Base-by-base conservation (phyloP, 2,329 filamentous ascomycete species). In the Calonectria henricotiae region DNA sequence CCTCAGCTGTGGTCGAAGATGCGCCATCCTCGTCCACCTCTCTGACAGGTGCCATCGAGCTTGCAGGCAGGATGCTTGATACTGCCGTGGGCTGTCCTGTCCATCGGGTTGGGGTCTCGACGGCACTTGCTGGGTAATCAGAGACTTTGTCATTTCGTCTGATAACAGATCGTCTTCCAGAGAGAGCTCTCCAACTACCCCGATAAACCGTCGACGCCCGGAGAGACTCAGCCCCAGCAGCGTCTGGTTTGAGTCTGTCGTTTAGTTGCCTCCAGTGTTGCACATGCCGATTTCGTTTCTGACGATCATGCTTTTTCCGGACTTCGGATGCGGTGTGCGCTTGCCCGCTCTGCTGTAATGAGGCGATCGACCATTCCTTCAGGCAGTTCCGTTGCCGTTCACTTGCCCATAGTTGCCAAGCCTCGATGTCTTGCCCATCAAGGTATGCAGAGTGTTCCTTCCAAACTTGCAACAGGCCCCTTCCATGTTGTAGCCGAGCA, bases 61-160 rank as follows among this genome's bases (percentile, higher is more conserved):
- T 76, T 25, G 77, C 65, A 11, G 76, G 71, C 25, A 79, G 44
- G 2, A 77, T 74, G 35, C 80, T 82, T 7, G 80, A 77, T 70
- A 83, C 80, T 5, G 83, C 80, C 35, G 82, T 79, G 7, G 82
- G 78, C 62, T 82, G 79, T 4, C 86, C 83, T 3, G 84, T 86
- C 81, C 85, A 83, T 61, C 84, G 84, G n/a, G 85, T 87, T 2
- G 85, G 85, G 8, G 85, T 87, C 58, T 83, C 82, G 15, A 83
- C 66, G 7, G 75, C 67, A 54, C 71, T 77, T 23, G 69, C 66
- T 1, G 71, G 55, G 39, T 74, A 72, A 43, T 77, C 76, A 20
- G 70, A 73, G 9, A 66, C 68, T 30, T 71, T 70, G 25, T 77
- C 73, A 7, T 72, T 71, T 46, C 77, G 77, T 60, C 69, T 77